These are phyloP conservation scores for Ophiostoma populinum DNA, from an alignment of 2,329 filamentous ascomycete species.

Conservation along the genomic window DNA sequence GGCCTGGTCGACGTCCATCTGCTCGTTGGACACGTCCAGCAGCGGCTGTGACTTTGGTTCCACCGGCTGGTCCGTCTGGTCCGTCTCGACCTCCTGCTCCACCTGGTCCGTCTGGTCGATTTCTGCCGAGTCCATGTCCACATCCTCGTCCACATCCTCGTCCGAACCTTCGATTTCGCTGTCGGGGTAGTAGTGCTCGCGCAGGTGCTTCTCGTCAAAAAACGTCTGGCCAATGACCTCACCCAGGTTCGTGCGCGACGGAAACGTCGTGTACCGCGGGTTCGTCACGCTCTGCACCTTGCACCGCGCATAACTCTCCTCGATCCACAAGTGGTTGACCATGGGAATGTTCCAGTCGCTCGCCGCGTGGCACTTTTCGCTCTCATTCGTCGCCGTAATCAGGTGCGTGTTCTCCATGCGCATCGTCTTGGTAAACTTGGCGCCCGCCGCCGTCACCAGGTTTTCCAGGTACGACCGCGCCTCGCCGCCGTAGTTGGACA, in stretches of 20 bases:
- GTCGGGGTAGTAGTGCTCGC: constrained; percentile 53
- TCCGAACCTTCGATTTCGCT: too few relatives aligned
- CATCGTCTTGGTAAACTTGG: constrained; percentile 86
- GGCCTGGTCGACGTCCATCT: constrained; percentile 3
- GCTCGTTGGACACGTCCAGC: constrained; percentile 4
- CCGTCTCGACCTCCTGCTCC: constrained; percentile 27
- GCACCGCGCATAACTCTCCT: constrained; percentile 91
- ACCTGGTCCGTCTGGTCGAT: too few relatives aligned
- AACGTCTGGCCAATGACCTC: constrained; percentile 84
- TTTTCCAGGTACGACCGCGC: constrained; percentile 88
- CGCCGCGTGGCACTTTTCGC: constrained; percentile 87
- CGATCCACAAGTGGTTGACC: constrained; percentile 91
- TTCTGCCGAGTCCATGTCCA: too few relatives aligned
- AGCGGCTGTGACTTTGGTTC: constrained; percentile 4
- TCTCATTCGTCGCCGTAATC: constrained; percentile 73
- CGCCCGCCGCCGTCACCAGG: constrained; percentile 66
- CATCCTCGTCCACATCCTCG: not conserved
- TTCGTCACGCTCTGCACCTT: constrained; percentile 55
- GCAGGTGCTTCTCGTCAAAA: constrained; percentile 46
- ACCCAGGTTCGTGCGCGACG: constrained; percentile 72
- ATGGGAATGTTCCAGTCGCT: constrained; percentile 83
- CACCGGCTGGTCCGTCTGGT: not conserved
- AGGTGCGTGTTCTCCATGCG: constrained; percentile 91
- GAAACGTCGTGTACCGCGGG: constrained; percentile 70
- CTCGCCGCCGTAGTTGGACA: constrained; percentile 94